phyloP scores from a whole-genome alignment of 2,329 filamentous ascomycete genomes.

The Xylariaceae sp. region DNA sequence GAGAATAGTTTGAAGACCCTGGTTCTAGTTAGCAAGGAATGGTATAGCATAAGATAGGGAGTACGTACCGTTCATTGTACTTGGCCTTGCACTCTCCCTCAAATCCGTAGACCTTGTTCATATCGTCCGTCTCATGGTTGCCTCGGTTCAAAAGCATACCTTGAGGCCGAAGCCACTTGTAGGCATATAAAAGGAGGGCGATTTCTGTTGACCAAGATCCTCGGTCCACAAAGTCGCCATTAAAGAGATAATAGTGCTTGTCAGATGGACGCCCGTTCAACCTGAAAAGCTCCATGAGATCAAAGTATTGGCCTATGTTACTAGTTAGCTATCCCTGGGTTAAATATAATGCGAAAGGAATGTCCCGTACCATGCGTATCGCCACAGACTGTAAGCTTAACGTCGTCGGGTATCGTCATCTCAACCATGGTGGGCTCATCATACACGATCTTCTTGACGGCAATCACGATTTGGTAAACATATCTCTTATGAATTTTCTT shows the following conservation, averaged over 20 bases:
- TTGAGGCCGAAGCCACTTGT: slow-evolving; percentile 91
- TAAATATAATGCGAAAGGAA: background rate
- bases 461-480: slow-evolving; percentile 93
- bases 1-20: slow-evolving; percentile 96
- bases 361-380: slow-evolving; percentile 82
- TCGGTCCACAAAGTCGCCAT: slow-evolving; percentile 97
- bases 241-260: slow-evolving; percentile 94
- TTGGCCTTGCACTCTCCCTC: slow-evolving; percentile 98
- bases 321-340: slow-evolving; percentile 27
- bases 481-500: slow-evolving; percentile 97
- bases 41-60: background rate
- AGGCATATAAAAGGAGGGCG: slow-evolving; percentile 88
- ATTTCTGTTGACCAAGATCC: slow-evolving; percentile 99
- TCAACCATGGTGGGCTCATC: slow-evolving; percentile 98
- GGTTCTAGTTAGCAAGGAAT: slow-evolving; percentile 27
- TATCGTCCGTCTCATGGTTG: slow-evolving; percentile 98
- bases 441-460: slow-evolving; percentile 87
- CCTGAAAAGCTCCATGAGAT: slow-evolving; percentile 94
- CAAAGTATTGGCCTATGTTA: slow-evolving; percentile 87
- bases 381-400: slow-evolving; percentile 89
- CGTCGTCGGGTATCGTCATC: slow-evolving; percentile 77
- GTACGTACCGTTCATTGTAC: slow-evolving; percentile 77
- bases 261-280: slow-evolving; percentile 85
- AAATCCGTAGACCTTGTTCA: slow-evolving; percentile 98
- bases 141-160: slow-evolving; percentile 95